Evolutionary conservation across 805 yeast genomes (phyloP), one percentile per base, ranked within the genome.

Genomic region (Candida sanyiensis): DNA sequence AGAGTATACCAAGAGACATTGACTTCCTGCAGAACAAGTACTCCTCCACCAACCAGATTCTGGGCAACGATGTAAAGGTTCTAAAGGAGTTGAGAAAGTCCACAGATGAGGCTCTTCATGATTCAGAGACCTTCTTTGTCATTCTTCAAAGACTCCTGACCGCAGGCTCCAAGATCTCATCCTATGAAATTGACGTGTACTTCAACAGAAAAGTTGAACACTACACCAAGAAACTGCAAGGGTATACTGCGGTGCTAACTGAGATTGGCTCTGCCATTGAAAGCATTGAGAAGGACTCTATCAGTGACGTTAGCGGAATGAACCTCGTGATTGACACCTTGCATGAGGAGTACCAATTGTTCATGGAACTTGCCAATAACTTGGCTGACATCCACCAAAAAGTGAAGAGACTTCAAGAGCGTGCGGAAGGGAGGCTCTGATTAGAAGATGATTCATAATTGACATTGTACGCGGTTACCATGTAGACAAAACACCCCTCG

Each of bases 361-460:
- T 81, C 58, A 79, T 82, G 77, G 89, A 82, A 56, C 66, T 80
- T 31, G 81, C 89, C 35, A 84, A 82, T 56, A 72, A 75, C 28
- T 70, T 81, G 54, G 89, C 90, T 3, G 84, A 78, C 48, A 58
- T 81, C 28, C 90, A 83, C 58, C 77, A 73, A 47, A 64, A 63
- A 36, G 70, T 71, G 5, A 70, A 63, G 46, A 45, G 38, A 6
- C 25, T 54, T 2, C 48, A 48, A 26, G 58, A 54, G 25, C 44
- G 47, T 28, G 34, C 47, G 5, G 46, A 43, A 18, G 50, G 50
- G 19, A 29, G 33, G 19, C 33, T 29, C 7, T 29, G 22, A 29
- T 9, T 23, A 23, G 26, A 23, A 23, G 26, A 23, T n/a, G n/a
- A n/a, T n/a, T n/a, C n/a, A n/a, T n/a, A n/a, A n/a, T n/a, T n/a